Conservation (phyloP, 2,329 filamentous ascomycete genomes). For the Chaetomium olivaceum region DNA sequence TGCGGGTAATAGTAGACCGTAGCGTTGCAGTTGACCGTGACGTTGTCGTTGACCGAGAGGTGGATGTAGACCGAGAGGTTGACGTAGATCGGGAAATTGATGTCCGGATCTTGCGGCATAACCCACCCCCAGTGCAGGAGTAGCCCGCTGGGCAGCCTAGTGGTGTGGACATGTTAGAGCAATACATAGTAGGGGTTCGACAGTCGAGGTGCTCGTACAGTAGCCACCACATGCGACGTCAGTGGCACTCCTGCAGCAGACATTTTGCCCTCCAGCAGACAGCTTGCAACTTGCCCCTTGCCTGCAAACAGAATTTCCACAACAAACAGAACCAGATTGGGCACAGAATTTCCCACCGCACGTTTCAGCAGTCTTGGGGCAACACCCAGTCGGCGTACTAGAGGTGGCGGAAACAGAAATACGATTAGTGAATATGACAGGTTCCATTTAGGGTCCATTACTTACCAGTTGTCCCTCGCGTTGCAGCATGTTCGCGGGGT, state of each 20-base stretch:
- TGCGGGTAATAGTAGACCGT: neutral
- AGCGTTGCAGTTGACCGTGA: neutral
- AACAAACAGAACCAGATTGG: neutral
- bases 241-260: neutral
- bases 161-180: neutral
- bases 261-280: neutral
- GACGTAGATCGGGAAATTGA: neutral
- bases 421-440: neutral
- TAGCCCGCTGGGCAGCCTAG: neutral
- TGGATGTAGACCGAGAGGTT: neutral
- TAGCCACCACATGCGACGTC: neutral
- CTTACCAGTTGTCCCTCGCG: neutral
- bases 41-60: neutral
- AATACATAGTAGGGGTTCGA: neutral
- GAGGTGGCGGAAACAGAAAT: neutral
- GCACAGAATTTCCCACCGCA: neutral
- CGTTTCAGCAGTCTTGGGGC: neutral
- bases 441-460: neutral
- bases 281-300: neutral
- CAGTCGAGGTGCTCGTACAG: neutral
- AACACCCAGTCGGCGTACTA: neutral
- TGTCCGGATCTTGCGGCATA: neutral
- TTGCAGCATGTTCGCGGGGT: slow-evolving; percentile 3
- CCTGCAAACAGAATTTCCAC: neutral
- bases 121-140: neutral